Conservation (phyloP, 306 rosid species). For the Malus sieversii region DNA sequence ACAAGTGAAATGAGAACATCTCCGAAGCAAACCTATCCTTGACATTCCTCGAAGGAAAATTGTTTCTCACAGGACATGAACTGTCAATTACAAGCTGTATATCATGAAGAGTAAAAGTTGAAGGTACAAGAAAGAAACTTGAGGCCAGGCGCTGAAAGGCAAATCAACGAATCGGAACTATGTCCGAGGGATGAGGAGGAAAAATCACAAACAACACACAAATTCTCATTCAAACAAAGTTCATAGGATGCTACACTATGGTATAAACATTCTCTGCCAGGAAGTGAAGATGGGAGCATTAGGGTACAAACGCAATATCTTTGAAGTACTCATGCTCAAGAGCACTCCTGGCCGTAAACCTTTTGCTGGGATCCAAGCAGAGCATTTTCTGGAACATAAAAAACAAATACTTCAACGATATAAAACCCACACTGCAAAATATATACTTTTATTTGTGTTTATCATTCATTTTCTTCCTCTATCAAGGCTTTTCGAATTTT, state of each 20-base stretch:
- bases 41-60: slow-evolving; percentile 7
- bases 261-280: slow-evolving; percentile 52
- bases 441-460: not conserved
- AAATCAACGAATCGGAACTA: slow-evolving; percentile 17
- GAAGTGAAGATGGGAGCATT: slow-evolving; percentile 22
- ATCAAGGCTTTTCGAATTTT: not conserved
- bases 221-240: slow-evolving; percentile 47
- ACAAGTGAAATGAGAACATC: not conserved
- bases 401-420: not conserved
- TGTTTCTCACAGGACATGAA: not conserved
- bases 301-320: slow-evolving; percentile 81
- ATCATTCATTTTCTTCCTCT: not conserved
- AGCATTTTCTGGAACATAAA: slow-evolving; percentile 69
- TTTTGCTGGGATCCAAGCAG: slow-evolving; percentile 89
- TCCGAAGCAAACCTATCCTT: not conserved
- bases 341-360: slow-evolving; percentile 88
- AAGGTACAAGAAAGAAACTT: not conserved
- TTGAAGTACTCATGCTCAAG: slow-evolving; percentile 97
- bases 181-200: slow-evolving; percentile 10
- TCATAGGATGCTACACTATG: slow-evolving; percentile 51
- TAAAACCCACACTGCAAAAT: not conserved
- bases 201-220: slow-evolving; percentile 43
- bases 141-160: slow-evolving; percentile 6
- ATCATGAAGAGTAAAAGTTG: not conserved
- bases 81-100: slow-evolving; percentile 17